Conservation (phyloP, 2,329 filamentous ascomycete species). For the Clonostachys solani region DNA sequence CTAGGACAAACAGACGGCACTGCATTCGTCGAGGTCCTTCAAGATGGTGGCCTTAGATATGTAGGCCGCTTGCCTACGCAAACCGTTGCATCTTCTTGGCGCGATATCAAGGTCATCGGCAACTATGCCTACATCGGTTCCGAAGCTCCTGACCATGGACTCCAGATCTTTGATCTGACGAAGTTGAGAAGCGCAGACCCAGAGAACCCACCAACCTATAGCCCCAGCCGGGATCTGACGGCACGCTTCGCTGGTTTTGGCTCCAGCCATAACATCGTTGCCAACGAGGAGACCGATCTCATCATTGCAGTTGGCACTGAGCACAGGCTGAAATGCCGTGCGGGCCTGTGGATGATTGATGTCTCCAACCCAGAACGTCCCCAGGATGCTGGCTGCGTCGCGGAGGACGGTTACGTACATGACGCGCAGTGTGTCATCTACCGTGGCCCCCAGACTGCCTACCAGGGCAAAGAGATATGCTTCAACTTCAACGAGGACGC, state of each 20-base stretch:
- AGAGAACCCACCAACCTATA: constrained; percentile 21
- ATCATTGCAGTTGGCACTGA: constrained; percentile 34
- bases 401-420: constrained; percentile 43
- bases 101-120: constrained; percentile 33
- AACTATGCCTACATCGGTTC: constrained; percentile 29
- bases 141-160: constrained; percentile 43
- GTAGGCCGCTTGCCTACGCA: constrained; percentile 38
- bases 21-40: constrained; percentile 38
- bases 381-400: constrained; percentile 38
- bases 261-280: constrained; percentile 42
- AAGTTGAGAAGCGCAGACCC: constrained; percentile 40
- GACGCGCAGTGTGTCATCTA: constrained; percentile 47
- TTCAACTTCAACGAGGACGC: constrained; percentile 17
- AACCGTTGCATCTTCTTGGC: constrained; percentile 24
- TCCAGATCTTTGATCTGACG: constrained; percentile 61
- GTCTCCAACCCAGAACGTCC: constrained; percentile 46
- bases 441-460: constrained; percentile 28
- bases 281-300: constrained; percentile 39
- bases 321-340: constrained; percentile 32
- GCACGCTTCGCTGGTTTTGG: constrained; percentile 20
- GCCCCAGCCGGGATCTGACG: constrained; percentile 21
- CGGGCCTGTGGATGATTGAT: constrained; percentile 50
- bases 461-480: constrained; percentile 10
- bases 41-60: constrained; percentile 34
- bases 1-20: constrained; percentile 41